phyloP scores from a whole-genome alignment of 1,139 yeast species.

The Suzukiozyma palmioleophila region DNA sequence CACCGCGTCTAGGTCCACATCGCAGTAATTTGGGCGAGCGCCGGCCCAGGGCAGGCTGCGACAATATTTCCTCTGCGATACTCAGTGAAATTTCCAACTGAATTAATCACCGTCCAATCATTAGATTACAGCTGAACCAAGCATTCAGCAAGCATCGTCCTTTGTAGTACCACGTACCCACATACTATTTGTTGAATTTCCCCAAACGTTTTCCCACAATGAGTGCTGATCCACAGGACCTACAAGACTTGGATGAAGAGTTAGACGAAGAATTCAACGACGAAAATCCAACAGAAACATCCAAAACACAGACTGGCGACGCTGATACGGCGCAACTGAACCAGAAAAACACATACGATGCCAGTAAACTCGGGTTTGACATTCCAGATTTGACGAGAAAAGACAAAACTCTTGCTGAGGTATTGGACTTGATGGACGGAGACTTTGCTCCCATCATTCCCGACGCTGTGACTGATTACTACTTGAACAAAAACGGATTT shows the following conservation, averaged over 20 bases:
- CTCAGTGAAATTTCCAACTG: too few relatives aligned
- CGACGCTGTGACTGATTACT: constrained; percentile 96
- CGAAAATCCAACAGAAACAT: constrained; percentile 9
- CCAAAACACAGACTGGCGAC: constrained; percentile 3
- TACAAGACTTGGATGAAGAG: constrained; percentile 21
- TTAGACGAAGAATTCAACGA: constrained; percentile 24
- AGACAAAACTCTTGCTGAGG: constrained; percentile 84
- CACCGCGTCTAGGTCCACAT: too few relatives aligned
- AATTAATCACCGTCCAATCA: too few relatives aligned
- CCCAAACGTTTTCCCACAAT: not conserved
- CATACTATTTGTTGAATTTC: too few relatives aligned
- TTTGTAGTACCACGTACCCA: too few relatives aligned
- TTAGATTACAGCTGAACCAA: too few relatives aligned
- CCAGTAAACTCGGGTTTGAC: constrained; percentile 21
- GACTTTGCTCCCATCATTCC: constrained; percentile 96
- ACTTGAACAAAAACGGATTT: constrained; percentile 84
- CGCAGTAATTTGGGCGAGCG: too few relatives aligned
- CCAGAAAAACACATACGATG: constrained; percentile 3
- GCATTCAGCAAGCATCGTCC: too few relatives aligned
- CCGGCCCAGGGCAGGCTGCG: too few relatives aligned
- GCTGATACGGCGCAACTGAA: constrained; percentile 3
- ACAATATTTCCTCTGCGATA: too few relatives aligned
- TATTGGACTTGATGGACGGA: constrained; percentile 77
- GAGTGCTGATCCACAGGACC: not conserved
- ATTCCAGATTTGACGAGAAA: constrained; percentile 73